Conservation (phyloP, 495 filamentous ascomycete species). For the Ascobolus immersus region DNA sequence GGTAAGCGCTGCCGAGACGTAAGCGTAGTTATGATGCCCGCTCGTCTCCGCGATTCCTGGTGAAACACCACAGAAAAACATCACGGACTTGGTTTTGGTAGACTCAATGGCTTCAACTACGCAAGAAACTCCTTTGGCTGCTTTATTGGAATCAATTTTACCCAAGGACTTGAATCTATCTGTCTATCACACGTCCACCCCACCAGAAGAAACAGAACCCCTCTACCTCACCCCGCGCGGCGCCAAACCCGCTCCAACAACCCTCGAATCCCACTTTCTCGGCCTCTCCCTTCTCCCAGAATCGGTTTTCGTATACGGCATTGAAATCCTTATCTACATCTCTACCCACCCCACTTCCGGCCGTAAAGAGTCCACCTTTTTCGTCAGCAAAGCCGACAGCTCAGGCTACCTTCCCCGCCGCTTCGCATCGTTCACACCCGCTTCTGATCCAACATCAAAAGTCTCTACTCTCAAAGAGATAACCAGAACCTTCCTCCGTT, state of each 20-base stretch:
- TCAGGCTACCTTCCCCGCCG: conserved; percentile 47
- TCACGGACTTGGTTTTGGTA: no score
- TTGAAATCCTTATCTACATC: conserved; percentile 37
- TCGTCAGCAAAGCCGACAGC: conserved; percentile 91
- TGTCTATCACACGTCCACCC: conserved; percentile 70
- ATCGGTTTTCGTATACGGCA: no score
- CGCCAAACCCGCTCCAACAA: conserved; percentile 43
- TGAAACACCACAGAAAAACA: no score
- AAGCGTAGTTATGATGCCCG: no score
- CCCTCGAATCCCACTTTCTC: conserved; percentile 72
- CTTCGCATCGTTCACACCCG: conserved; percentile 8
- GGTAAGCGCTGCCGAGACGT: no score
- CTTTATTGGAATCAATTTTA: no score
- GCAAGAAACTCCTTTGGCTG: no score
- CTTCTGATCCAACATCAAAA: conserved; percentile 1
- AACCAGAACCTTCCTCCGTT: conserved; percentile 46
- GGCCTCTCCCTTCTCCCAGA: conserved; percentile 39
- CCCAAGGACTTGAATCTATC: conserved; percentile 43
- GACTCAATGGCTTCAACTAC: no score
- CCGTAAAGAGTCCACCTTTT: conserved; percentile 44
- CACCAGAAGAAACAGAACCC: conserved; percentile 41
- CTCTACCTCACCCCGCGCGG: conserved; percentile 59
- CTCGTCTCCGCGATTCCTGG: no score
- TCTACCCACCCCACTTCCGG: conserved; percentile 22
- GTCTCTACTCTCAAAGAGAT: conserved; percentile 45